Percentiles rank a stretch among this genome's conserved stretches.
Conservation (phyloP, 2,329 filamentous ascomycete genomes). For the Aspergillus proliferans region DNA sequence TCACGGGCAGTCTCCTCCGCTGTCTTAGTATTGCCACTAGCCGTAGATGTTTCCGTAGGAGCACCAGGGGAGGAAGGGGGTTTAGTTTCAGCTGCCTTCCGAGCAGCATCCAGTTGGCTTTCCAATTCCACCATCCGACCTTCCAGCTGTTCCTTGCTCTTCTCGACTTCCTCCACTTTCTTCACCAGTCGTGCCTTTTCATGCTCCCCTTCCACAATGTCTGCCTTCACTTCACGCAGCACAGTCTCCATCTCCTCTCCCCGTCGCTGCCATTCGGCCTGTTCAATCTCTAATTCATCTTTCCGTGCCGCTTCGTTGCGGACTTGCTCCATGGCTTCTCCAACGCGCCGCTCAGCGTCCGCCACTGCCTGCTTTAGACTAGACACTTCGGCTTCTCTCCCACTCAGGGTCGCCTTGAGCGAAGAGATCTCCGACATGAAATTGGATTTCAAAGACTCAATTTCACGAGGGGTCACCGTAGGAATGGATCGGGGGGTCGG, state of each 20-base stretch:
- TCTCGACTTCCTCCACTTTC: slow-evolving; percentile 70
- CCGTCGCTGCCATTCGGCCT: slow-evolving; percentile 75
- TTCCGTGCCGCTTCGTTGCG: slow-evolving; percentile 67
- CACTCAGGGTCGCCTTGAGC: slow-evolving; percentile 84
- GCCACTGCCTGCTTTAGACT: slow-evolving; percentile 80
- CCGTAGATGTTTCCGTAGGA: slow-evolving; percentile 24
- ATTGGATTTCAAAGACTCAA: slow-evolving; percentile 84
- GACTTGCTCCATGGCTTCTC: slow-evolving; percentile 74
- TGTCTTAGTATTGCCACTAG: slow-evolving; percentile 33
- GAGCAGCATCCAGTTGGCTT: slow-evolving; percentile 39
- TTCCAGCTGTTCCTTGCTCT: slow-evolving; percentile 43
- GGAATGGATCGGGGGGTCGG: slow-evolving; percentile 89
- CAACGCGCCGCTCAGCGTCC: slow-evolving; percentile 87
- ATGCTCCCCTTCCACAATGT: slow-evolving; percentile 70
- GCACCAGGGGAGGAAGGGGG: slow-evolving; percentile 6
- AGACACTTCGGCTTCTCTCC: slow-evolving; percentile 85
- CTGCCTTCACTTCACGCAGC: slow-evolving; percentile 70
- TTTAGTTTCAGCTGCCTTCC: slow-evolving; percentile 18
- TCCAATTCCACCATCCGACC: slow-evolving; percentile 42
- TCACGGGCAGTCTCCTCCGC: slow-evolving; percentile 52
- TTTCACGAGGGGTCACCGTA: slow-evolving; percentile 81
- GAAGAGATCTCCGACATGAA: slow-evolving; percentile 91
- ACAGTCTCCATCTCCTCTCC: slow-evolving; percentile 80
- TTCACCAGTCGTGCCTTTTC: slow-evolving; percentile 73
- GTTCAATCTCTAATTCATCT: slow-evolving; percentile 68